Percentiles rank a stretch among this genome's conserved stretches.
These are phyloP conservation scores for Inosperma sp. DNA, from an alignment of 768 basidiomycete genomes.

Conservation along the genomic window DNA sequence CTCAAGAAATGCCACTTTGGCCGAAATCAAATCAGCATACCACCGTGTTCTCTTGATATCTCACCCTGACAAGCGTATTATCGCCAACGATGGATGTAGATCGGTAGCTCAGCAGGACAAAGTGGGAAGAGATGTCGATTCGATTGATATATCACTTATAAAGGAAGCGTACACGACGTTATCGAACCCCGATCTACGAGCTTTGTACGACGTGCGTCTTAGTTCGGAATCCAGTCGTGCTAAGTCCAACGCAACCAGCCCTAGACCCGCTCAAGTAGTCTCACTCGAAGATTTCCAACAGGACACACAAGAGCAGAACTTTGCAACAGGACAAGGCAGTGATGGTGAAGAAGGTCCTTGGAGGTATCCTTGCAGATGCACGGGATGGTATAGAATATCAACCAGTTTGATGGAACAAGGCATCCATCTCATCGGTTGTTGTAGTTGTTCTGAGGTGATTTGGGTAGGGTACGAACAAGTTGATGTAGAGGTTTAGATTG, in stretches of 20 bases:
- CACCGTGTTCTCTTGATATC: slow-evolving; percentile 54
- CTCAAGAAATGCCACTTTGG: slow-evolving; percentile 39
- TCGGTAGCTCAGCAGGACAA: too few relatives aligned
- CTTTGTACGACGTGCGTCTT: slow-evolving; percentile 43
- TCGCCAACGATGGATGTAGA: neutral
- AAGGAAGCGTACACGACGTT: slow-evolving; percentile 67
- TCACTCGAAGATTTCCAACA: slow-evolving; percentile 71
- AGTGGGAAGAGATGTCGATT: too few relatives aligned
- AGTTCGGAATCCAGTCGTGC: slow-evolving; percentile 9
- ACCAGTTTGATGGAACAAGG: slow-evolving; percentile 61
- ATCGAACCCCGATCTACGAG: slow-evolving; percentile 44
- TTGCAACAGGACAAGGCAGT: neutral
- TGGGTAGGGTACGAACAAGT: slow-evolving; percentile 80
- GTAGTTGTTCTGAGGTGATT: slow-evolving; percentile 73
- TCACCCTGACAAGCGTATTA: slow-evolving; percentile 47
- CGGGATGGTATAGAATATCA: slow-evolving; percentile 57
- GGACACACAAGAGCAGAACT: too few relatives aligned
- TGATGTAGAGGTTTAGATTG: slow-evolving; percentile 14
- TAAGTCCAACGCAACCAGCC: slow-evolving; percentile 26
- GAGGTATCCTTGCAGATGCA: slow-evolving; percentile 68
- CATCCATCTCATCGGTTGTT: slow-evolving; percentile 69
- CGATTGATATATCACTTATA: slow-evolving; percentile 51
- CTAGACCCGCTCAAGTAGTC: slow-evolving; percentile 71
- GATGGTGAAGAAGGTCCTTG: slow-evolving; percentile 39
- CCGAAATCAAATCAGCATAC: slow-evolving; percentile 63